These are phyloP conservation scores for Haplosporangium gracile DNA, from an alignment of 192 early-diverging fungal genomes.

Conservation along the genomic window DNA sequence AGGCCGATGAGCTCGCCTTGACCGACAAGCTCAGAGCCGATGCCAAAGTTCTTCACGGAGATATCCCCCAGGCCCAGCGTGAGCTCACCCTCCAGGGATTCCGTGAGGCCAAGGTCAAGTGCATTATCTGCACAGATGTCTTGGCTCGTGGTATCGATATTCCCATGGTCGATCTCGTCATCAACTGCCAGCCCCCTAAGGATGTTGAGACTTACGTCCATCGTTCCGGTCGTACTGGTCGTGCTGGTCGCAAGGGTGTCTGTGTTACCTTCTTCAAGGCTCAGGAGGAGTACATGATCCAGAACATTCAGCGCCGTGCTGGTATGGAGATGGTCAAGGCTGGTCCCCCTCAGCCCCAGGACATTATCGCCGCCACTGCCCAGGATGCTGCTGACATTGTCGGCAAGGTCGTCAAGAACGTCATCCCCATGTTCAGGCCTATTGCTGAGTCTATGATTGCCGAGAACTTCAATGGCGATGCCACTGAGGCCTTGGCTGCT, in stretches of 20 bases:
- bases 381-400: constrained; percentile 80
- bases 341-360: constrained; percentile 89
- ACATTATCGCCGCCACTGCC: constrained; percentile 88
- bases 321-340: constrained; percentile 87
- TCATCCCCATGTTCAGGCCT: constrained; percentile 82
- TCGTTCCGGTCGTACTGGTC: constrained; percentile 94
- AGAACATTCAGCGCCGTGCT: constrained; percentile 80
- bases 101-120: constrained; percentile 86
- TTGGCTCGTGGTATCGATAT: constrained; percentile 97
- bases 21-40: constrained; percentile 82
- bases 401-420: constrained; percentile 76
- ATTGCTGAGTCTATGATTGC: constrained; percentile 81
- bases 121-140: constrained; percentile 95
- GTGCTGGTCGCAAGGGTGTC: constrained; percentile 87
- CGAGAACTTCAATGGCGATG: constrained; percentile 74
- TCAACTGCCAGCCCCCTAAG: constrained; percentile 95
- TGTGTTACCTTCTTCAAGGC: constrained; percentile 97
- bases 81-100: constrained; percentile 88
- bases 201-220: constrained; percentile 97
- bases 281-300: constrained; percentile 85
- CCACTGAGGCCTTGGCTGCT: constrained; percentile 82
- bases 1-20: constrained; percentile 84
- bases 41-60: constrained; percentile 89
- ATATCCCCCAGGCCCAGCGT: constrained; percentile 83
- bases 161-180: constrained; percentile 95